Base-by-base conservation (phyloP, 371 early-diverging fungal genomes). In the Mortierella sp. region DNA sequence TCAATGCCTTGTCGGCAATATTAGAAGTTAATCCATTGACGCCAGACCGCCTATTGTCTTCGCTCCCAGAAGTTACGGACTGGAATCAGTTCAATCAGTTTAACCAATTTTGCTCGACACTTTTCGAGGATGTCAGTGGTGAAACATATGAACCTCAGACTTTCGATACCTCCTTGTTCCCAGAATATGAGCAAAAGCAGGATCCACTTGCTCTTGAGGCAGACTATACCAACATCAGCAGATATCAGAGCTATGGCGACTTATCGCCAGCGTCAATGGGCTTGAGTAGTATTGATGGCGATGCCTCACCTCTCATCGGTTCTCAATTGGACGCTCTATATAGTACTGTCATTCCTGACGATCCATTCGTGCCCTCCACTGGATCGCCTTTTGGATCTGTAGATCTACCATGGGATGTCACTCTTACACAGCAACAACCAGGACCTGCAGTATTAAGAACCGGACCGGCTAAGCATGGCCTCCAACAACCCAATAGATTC, bases 41-140 rank as follows among this genome's bases (percentile, higher is more conserved):
- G 35, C 55, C 88, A 54, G 86, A 88, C 26, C 77, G 79, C 30
- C 65, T 80, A 24, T 75, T 80, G 26, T 83, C 86, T 14, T 84
- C 88, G 20, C 72, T 88, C 20, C 83, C 84, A 55, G 75, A 83
- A 0, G 66, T 88, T 30, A 87, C 84, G 39, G 78, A 79, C 16
- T 90, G 89, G 90, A 30, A 85, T 83, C 58, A 87, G 84, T 65
- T 88, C 83, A 62, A 84, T 72, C 62, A 79, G 32, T 62, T 86
- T 79, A 32, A 85, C 74, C 60, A 75, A 24, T 73, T 64, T 51
- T 73, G 70, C 63, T 68, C 78, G 3, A 73, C 70, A 6, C 70
- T 83, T 1, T 71, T 73, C 16, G 83, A 83, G 58, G 78, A 71
- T 47, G 73, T 77, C 54, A 76, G 73, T 54, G 77, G 77, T 51